These are phyloP conservation scores for Cantharellus cinnabarinus DNA, from an alignment of 768 basidiomycete genomes.

Conservation along the genomic window DNA sequence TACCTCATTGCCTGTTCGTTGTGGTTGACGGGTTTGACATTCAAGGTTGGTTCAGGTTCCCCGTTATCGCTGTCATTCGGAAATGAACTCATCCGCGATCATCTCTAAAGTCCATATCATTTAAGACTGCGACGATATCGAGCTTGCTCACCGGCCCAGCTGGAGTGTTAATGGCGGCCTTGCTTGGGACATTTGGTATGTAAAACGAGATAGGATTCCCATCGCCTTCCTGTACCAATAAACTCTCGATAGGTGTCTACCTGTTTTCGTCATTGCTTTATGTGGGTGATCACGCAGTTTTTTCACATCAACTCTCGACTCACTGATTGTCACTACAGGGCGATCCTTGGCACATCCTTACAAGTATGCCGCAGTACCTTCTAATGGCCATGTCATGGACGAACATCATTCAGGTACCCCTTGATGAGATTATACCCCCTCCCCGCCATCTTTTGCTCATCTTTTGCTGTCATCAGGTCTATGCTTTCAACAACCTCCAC, in stretches of 20 bases:
- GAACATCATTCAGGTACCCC: conserved; percentile 30
- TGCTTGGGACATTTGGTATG: conserved; percentile 71
- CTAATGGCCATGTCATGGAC: conserved; percentile 83
- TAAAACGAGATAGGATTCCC: background rate
- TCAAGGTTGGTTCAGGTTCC: conserved; percentile 29
- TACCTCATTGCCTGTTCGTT: conserved; percentile 81
- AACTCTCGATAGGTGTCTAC: conserved; percentile 39
- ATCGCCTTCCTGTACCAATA: conserved; percentile 4
- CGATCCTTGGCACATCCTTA: conserved; percentile 97
- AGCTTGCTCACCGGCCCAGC: conserved; percentile 57
- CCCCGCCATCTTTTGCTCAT: background rate
- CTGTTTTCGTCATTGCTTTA: conserved; percentile 68
- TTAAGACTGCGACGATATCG: conserved; percentile 24
- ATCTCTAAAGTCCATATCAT: background rate
- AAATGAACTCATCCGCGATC: background rate
- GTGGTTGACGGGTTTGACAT: conserved; percentile 62
- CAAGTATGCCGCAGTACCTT: conserved; percentile 80
- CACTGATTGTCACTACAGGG: conserved; percentile 27
- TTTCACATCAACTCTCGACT: background rate
- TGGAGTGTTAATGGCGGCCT: conserved; percentile 66
- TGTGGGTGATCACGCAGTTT: conserved; percentile 25
- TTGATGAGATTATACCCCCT: background rate
- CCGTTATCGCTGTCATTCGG: no score
- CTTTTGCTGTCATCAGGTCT: conserved; percentile 45
- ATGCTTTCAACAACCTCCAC: conserved; percentile 82